phyloP scores from a whole-genome alignment of 129 eudicot species.

The Flaveria brownii region DNA sequence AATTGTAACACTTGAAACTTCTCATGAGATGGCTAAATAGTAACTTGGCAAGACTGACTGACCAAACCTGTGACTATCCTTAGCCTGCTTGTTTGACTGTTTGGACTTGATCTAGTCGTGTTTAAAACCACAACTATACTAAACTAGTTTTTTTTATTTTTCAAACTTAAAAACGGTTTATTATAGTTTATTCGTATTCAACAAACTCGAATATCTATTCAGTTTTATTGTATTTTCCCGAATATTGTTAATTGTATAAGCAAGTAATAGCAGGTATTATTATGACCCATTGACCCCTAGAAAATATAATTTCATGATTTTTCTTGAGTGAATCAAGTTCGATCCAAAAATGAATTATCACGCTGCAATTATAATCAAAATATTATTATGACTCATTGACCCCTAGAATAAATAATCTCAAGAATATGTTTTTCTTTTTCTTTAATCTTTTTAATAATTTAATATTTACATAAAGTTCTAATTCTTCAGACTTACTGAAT shows the following conservation, averaged over 20 bases:
- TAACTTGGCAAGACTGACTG: not conserved
- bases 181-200: not conserved
- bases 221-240: not conserved
- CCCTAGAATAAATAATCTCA: too few relatives aligned
- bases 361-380: too few relatives aligned
- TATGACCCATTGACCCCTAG: not conserved
- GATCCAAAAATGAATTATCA: too few relatives aligned
- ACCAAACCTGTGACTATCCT: not conserved
- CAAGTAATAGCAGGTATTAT: not conserved
- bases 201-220: not conserved
- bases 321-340: too few relatives aligned
- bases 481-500: too few relatives aligned
- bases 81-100: constrained; percentile 7
- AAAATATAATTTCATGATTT: too few relatives aligned
- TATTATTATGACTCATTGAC: too few relatives aligned
- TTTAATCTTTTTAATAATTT: too few relatives aligned
- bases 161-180: too few relatives aligned
- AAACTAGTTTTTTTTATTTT: too few relatives aligned
- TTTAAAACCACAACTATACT: too few relatives aligned
- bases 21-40: not conserved
- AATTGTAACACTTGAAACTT: not conserved
- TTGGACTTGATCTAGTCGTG: not conserved
- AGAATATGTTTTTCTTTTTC: not conserved
- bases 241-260: not conserved
- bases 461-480: too few relatives aligned